A percentile compares a stretch with the other conserved stretches of the same genome.
phyloP scores from a whole-genome alignment of 306 rosid genomes.

The Comarum palustre region DNA sequence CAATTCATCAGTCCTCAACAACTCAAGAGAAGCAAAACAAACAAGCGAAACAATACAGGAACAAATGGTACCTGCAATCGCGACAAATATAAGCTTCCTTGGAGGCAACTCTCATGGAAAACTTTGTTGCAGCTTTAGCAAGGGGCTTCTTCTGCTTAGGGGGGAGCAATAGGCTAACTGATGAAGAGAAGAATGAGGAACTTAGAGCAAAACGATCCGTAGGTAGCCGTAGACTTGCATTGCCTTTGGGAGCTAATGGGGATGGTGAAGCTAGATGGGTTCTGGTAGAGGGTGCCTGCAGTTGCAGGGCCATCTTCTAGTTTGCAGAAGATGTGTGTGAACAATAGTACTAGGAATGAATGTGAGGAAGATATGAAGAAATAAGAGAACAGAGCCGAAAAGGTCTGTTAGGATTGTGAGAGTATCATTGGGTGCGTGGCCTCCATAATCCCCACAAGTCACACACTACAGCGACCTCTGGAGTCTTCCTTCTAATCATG shows the following conservation, averaged over 20 bases:
- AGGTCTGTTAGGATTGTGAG: not conserved
- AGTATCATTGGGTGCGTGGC: constrained; percentile 30
- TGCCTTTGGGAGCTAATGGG: constrained; percentile 25
- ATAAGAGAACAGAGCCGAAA: constrained; percentile 19
- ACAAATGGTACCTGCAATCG: constrained; percentile 77
- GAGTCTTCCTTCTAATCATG: not conserved
- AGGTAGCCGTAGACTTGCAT: constrained; percentile 36
- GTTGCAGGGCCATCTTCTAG: constrained; percentile 46
- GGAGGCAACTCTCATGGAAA: constrained; percentile 86
- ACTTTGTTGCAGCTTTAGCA: constrained; percentile 43
- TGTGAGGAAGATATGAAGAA: constrained; percentile 21
- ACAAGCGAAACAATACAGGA: not conserved
- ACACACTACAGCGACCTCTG: not conserved
- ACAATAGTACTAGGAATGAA: not conserved
- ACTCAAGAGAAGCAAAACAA: not conserved
- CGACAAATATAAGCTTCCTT: constrained; percentile 88
- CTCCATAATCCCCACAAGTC: constrained; percentile 23
- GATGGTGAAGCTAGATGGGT: constrained; percentile 15
- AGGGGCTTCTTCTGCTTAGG: constrained; percentile 25
- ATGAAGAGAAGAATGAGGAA: constrained; percentile 55
- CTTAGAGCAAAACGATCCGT: constrained; percentile 37
- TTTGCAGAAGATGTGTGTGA: not conserved
- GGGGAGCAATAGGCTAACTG: constrained; percentile 35
- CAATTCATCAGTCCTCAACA: not conserved
- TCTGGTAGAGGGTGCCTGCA: constrained; percentile 43